A percentile compares a stretch with the other conserved stretches of the same genome.
These are phyloP conservation scores for Aspergillus brasiliensis DNA, from an alignment of 2,329 filamentous ascomycete species.

Conservation along the genomic window DNA sequence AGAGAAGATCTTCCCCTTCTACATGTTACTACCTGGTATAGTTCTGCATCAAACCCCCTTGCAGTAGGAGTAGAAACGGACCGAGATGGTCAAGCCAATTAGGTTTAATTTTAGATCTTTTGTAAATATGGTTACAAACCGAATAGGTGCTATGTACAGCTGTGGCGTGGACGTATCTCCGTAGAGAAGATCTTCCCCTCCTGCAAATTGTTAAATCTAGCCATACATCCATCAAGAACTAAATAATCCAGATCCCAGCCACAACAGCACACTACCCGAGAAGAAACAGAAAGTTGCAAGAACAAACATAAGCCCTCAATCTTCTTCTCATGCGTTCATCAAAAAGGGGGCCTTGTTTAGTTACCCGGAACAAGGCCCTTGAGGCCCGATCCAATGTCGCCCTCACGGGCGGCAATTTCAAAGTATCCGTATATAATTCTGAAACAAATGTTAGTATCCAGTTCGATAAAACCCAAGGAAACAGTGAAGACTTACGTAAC, in stretches of 20 bases:
- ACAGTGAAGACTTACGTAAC: slow-evolving; percentile 75
- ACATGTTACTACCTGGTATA: not conserved
- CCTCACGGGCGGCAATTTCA: slow-evolving; percentile 98
- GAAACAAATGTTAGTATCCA: slow-evolving; percentile 33
- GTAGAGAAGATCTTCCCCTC: slow-evolving; percentile 8
- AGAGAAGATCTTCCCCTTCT: too few species aligned
- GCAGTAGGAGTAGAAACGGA: not conserved
- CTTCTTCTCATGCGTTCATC: slow-evolving; percentile 37
- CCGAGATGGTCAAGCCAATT: slow-evolving; percentile 17
- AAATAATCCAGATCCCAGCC: slow-evolving; percentile 20
- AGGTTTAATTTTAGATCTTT: slow-evolving; percentile 32
- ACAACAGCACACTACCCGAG: slow-evolving; percentile 32
- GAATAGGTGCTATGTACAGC: slow-evolving; percentile 31
- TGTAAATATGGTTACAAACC: slow-evolving; percentile 41
- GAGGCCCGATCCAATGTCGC: slow-evolving; percentile 77
- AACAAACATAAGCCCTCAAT: slow-evolving; percentile 27
- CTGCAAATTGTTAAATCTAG: slow-evolving; percentile 14
- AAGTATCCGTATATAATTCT: slow-evolving; percentile 99
- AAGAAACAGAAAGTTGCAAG: slow-evolving; percentile 28
- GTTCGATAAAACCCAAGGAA: not conserved
- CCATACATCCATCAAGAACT: slow-evolving; percentile 21
- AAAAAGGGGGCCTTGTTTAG: slow-evolving; percentile 35
- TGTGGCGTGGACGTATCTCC: slow-evolving; percentile 20
- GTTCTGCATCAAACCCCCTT: not conserved
- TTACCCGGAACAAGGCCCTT: slow-evolving; percentile 64